Conservation (phyloP, 192 early-diverging fungal genomes). For the Umbelopsis sp. region DNA sequence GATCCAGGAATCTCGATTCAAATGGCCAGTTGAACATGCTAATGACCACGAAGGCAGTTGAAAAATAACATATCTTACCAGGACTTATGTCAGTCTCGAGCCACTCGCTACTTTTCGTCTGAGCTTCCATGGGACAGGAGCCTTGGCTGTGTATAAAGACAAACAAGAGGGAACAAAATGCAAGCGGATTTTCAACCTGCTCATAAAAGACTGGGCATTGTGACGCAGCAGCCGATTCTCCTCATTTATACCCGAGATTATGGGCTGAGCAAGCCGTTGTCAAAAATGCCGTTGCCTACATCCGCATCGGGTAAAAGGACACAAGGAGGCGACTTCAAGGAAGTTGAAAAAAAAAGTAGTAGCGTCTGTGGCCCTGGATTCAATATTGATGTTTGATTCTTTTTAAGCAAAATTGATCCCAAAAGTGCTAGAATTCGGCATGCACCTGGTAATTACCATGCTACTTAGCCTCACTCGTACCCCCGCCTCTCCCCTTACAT, state of each 20-base stretch:
- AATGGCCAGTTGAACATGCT: not conserved
- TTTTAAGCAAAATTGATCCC: not conserved
- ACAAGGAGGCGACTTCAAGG: not conserved
- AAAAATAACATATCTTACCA: not conserved
- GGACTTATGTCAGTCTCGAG: conserved; percentile 4
- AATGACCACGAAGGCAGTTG: not conserved
- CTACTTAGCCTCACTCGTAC: too few species aligned
- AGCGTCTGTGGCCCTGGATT: too few species aligned
- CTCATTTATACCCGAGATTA: not conserved
- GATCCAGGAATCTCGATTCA: not conserved
- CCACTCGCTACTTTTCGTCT: conserved; percentile 6
- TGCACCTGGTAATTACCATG: too few species aligned
- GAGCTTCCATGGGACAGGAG: conserved; percentile 15
- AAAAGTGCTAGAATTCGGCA: too few species aligned
- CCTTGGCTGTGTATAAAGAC: conserved; percentile 18
- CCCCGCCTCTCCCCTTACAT: too few species aligned
- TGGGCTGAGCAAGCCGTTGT: conserved; percentile 6
- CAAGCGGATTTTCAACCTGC: conserved; percentile 20
- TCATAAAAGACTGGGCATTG: not conserved
- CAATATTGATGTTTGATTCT: not conserved
- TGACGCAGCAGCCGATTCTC: conserved; percentile 16
- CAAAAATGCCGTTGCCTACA: not conserved
- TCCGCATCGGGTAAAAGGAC: too few species aligned
- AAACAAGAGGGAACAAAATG: conserved; percentile 18
- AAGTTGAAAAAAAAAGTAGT: not conserved